Evolutionary conservation across 768 basidiomycete genomes (phyloP), one percentile per base, ranked within the genome.

Genomic region (Sistotremastrum niveocremeum): DNA sequence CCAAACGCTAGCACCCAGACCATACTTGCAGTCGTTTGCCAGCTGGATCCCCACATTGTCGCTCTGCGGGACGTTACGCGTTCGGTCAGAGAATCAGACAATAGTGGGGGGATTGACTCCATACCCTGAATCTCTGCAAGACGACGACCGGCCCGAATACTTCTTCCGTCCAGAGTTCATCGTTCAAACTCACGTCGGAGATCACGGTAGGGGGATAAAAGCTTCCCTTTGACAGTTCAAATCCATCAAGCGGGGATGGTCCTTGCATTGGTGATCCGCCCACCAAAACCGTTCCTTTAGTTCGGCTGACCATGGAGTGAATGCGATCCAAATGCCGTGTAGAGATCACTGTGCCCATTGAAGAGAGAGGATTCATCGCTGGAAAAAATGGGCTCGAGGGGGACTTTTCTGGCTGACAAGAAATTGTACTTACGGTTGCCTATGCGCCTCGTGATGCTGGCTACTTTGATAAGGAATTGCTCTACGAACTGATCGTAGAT

Each of bases 111-210:
- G 28, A 8, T 7, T 46, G 65, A 65, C 7, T 54, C 60, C 65
- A 57, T 39, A 76, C 74, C 39, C 56, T 51, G 53, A 78, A 79
- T 43, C 60, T 65, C 44, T 71, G 77, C 37, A 81, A 70, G 3
- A 84, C 74, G 1, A 88, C 76, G n/a, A 88, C 84, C 1, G 87
- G 87, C 2, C 87, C 87, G 54, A 90, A 89, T 8, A 88, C 68
- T 58, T 90, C 87, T 61, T 90, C 86, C 54, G 73, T 63, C 85
- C 86, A 89, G 29, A 88, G 60, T 41, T 74, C 73, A 51, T 82
- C 79, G 34, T 72, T 63, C 0, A 66, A 60, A 31, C 65, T 62
- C 9, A 85, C 70, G 44, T 77, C 71, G 0, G 65, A 57, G 47
- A 91, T 72, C 34, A 91, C 68, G 0, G 88, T 91, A 0, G 88